Evolutionary conservation across 1,139 yeast genomes (phyloP).

Genomic region (Kodamaea suecica): DNA sequence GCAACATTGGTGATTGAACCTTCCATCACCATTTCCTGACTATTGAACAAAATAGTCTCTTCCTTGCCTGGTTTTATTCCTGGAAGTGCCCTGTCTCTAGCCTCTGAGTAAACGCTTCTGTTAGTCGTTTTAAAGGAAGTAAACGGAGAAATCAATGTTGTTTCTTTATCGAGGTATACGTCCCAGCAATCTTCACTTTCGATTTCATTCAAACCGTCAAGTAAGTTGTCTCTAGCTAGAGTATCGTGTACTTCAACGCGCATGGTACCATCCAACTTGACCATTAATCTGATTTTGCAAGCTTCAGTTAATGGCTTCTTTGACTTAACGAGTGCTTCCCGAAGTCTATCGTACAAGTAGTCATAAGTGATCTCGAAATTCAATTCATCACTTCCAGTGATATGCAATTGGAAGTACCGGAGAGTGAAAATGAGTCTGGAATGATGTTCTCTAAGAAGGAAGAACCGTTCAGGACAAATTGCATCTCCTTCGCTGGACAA

Average conservation of each 20-base stretch:
- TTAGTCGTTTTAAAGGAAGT: slow-evolving; percentile 87
- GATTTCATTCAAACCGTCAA: slow-evolving; percentile 38
- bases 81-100: slow-evolving; percentile 52
- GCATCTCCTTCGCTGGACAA: not conserved
- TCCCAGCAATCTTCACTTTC: slow-evolving; percentile 39
- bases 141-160: slow-evolving; percentile 63
- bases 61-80: slow-evolving; percentile 36
- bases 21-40: slow-evolving; percentile 64
- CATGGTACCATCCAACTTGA: slow-evolving; percentile 47
- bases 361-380: slow-evolving; percentile 39
- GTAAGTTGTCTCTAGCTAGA: slow-evolving; percentile 33
- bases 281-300: slow-evolving; percentile 59
- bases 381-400: slow-evolving; percentile 8
- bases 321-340: slow-evolving; percentile 35
- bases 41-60: slow-evolving; percentile 72
- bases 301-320: slow-evolving; percentile 32
- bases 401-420: slow-evolving; percentile 44
- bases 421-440: slow-evolving; percentile 55
- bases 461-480: slow-evolving; percentile 37
- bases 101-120: slow-evolving; percentile 58
- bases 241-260: slow-evolving; percentile 49
- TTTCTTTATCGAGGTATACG: slow-evolving; percentile 57
- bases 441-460: slow-evolving; percentile 62
- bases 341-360: slow-evolving; percentile 43
- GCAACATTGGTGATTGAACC: slow-evolving; percentile 88